A percentile compares a stretch with the other conserved stretches of the same genome.
Conservation (phyloP, 345 rosid genomes). For the Eucalyptus sp. region DNA sequence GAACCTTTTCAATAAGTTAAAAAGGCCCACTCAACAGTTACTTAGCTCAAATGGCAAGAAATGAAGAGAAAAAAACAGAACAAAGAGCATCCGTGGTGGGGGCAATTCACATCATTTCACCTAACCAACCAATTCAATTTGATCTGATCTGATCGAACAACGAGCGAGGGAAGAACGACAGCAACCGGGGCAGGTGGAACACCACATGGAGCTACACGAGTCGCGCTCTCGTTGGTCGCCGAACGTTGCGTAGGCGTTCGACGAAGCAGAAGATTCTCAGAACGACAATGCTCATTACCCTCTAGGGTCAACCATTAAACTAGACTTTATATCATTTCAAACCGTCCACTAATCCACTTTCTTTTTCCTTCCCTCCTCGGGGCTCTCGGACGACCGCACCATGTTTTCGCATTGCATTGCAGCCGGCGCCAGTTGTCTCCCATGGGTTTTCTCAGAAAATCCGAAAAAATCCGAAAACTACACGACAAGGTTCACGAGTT, state of each 20-base stretch:
- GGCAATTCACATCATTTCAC: background rate
- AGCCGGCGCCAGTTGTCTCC: background rate
- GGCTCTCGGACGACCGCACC: background rate
- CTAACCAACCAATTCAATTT: background rate
- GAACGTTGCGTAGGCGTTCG: background rate
- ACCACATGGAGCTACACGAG: background rate
- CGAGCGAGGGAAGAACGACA: background rate
- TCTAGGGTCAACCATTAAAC: background rate
- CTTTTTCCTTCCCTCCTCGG: background rate
- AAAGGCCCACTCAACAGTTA: background rate
- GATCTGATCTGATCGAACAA: background rate
- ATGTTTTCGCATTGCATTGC: background rate
- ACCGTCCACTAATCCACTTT: background rate
- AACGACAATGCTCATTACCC: background rate
- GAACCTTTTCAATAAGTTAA: background rate
- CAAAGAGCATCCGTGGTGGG: background rate
- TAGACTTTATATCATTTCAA: background rate
- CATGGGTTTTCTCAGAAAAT: background rate
- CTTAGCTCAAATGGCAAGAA: background rate
- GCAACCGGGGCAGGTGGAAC: background rate
- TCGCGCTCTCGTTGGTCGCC: background rate
- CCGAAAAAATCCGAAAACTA: background rate
- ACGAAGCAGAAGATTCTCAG: background rate
- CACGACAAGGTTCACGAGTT: background rate
- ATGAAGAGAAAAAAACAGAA: background rate